phyloP scores from a whole-genome alignment of 495 filamentous ascomycete genomes.

The Trichoderma erinaceum region DNA sequence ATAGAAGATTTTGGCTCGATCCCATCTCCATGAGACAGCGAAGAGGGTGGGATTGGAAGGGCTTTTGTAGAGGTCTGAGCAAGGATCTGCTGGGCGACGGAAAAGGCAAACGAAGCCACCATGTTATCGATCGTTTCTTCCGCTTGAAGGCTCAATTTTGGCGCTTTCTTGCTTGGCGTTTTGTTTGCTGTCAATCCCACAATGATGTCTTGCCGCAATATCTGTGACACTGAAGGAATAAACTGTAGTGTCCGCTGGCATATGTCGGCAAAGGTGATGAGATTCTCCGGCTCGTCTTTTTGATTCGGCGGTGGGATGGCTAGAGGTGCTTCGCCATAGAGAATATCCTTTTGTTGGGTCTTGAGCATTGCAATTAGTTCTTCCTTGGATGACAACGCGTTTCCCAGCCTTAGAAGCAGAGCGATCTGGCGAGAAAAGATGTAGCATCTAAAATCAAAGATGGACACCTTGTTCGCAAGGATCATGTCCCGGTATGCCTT shows the following conservation, averaged over 20 bases:
- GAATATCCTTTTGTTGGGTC: slow-evolving; percentile 47
- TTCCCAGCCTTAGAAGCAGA: slow-evolving; percentile 75
- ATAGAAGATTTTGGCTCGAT: slow-evolving; percentile 48
- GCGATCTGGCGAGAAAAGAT: slow-evolving; percentile 86
- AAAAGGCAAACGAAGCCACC: slow-evolving; percentile 78
- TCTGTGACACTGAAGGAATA: slow-evolving; percentile 67
- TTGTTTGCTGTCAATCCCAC: slow-evolving; percentile 32
- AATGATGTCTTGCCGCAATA: slow-evolving; percentile 69
- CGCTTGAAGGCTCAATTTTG: slow-evolving; percentile 27
- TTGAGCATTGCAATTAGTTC: slow-evolving; percentile 52
- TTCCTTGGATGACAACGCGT: slow-evolving; percentile 51
- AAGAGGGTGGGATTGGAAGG: slow-evolving; percentile 58
- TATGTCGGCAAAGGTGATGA: slow-evolving; percentile 71
- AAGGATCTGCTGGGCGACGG: slow-evolving; percentile 69
- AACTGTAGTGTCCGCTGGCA: slow-evolving; percentile 74
- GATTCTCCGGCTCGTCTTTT: slow-evolving; percentile 61
- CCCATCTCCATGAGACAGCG: slow-evolving; percentile 36
- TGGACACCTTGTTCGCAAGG: slow-evolving; percentile 89
- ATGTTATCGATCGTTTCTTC: slow-evolving; percentile 68
- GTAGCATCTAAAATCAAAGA: slow-evolving; percentile 94
- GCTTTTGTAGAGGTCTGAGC: slow-evolving; percentile 66
- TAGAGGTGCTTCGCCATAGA: slow-evolving; percentile 46
- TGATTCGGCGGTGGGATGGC: slow-evolving; percentile 35
- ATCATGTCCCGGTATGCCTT: slow-evolving; percentile 91
- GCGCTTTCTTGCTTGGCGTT: slow-evolving; percentile 23